phyloP scores from a whole-genome alignment of 2,329 filamentous ascomycete genomes.

The Colletotrichum musae region DNA sequence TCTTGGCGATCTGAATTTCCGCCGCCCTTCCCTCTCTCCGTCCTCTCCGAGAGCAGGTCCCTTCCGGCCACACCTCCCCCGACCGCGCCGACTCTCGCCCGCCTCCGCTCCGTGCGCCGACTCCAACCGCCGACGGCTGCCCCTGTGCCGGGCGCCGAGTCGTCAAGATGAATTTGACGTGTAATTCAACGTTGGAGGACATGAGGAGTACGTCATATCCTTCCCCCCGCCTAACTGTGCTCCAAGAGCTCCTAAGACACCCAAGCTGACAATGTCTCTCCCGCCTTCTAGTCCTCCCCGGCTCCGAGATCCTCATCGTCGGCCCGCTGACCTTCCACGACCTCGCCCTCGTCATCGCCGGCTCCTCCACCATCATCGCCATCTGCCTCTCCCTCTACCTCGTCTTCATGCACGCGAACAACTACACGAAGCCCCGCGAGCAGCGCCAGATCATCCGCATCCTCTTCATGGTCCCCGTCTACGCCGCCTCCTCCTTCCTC shows the following conservation, averaged over 20 bases:
- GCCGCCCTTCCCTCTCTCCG: background rate
- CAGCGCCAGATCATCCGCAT: conserved; percentile 86
- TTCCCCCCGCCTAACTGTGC: too few species aligned
- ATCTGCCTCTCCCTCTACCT: conserved; percentile 69
- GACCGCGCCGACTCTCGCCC: background rate
- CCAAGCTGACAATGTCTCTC: conserved; percentile 18
- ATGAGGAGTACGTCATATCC: conserved; percentile 54
- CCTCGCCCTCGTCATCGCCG: conserved; percentile 67
- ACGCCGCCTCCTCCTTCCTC: conserved; percentile 81
- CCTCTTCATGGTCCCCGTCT: conserved; percentile 89
- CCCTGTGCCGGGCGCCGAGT: conserved; percentile 2
- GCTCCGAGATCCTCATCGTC: conserved; percentile 62
- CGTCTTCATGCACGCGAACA: conserved; percentile 70
- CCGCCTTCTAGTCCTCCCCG: conserved; percentile 54
- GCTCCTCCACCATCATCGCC: conserved; percentile 63
- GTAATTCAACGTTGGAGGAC: conserved; percentile 61
- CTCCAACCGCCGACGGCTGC: background rate
- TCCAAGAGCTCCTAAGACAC: too few species aligned
- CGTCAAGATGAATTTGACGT: conserved; percentile 54
- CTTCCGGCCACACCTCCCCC: background rate
- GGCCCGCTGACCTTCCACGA: conserved; percentile 68
- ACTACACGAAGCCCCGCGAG: conserved; percentile 73
- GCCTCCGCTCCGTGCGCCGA: background rate
- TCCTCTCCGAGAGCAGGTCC: conserved; percentile 3
- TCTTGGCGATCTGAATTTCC: conserved; percentile 34